These are phyloP conservation scores for Marsdenia floribunda DNA, from an alignment of 257 asterid species.

Conservation along the genomic window DNA sequence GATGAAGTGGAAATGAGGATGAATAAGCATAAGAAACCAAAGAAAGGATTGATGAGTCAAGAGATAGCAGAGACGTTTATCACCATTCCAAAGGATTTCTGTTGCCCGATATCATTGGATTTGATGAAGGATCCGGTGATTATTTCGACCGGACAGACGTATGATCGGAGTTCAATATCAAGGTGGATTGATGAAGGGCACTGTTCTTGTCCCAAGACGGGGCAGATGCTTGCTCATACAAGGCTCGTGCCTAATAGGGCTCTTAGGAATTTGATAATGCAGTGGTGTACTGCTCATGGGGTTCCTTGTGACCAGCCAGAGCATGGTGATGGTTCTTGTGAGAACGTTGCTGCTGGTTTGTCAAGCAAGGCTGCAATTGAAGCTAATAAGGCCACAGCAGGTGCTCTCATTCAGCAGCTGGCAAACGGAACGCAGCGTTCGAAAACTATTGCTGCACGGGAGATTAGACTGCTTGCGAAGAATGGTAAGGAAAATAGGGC, in stretches of 20 bases:
- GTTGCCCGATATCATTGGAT: slow-evolving; percentile 79
- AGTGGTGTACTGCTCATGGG: slow-evolving; percentile 75
- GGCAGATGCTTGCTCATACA: slow-evolving; percentile 67
- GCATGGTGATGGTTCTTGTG: slow-evolving; percentile 40
- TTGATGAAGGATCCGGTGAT: slow-evolving; percentile 88
- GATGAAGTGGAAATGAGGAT: slow-evolving; percentile 58
- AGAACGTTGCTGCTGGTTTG: slow-evolving; percentile 23
- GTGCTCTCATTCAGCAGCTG: slow-evolving; percentile 56
- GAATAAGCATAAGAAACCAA: slow-evolving; percentile 39
- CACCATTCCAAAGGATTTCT: slow-evolving; percentile 70
- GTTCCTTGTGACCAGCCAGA: slow-evolving; percentile 57
- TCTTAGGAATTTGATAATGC: slow-evolving; percentile 60
- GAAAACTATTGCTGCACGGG: slow-evolving; percentile 70
- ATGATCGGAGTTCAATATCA: slow-evolving; percentile 64
- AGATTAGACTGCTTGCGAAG: slow-evolving; percentile 75
- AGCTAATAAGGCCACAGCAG: slow-evolving; percentile 71
- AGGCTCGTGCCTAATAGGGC: slow-evolving; percentile 66
- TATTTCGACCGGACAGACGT: slow-evolving; percentile 86
- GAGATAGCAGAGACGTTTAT: slow-evolving; percentile 72
- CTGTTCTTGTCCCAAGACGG: slow-evolving; percentile 76
- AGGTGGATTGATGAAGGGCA: slow-evolving; percentile 96
- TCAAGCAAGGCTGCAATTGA: slow-evolving; percentile 59
- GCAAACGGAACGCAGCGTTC: slow-evolving; percentile 55
- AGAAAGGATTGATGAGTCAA: slow-evolving; percentile 44
- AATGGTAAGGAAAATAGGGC: slow-evolving; percentile 73